Percentiles rank a stretch among this genome's conserved stretches.
Evolutionary conservation across 2,329 filamentous ascomycete genomes (phyloP).

Genomic region (Chrysoporthe cubensis): DNA sequence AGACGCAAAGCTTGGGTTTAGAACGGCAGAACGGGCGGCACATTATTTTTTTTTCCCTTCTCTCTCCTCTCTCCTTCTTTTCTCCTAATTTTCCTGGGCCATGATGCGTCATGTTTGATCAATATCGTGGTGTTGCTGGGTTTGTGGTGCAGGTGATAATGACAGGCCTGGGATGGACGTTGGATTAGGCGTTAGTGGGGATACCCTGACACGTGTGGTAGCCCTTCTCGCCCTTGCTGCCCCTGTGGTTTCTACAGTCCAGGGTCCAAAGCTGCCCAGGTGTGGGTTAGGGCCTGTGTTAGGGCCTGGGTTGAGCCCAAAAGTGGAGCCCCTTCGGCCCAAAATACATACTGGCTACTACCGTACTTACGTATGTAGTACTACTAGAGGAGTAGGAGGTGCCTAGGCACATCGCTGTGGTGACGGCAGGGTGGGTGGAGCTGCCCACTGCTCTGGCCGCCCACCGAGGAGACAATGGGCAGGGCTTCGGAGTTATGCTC

Average conservation of each 20-base stretch:
- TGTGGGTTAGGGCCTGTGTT: background rate
- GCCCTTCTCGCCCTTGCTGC: background rate
- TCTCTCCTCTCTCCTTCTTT: background rate
- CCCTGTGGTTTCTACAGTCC: background rate
- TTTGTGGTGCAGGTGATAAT: background rate
- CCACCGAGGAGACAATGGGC: background rate
- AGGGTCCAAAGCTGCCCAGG: constrained; percentile 2
- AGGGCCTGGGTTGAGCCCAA: background rate
- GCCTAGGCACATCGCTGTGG: background rate
- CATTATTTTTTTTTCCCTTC: background rate
- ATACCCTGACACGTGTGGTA: constrained; percentile 3
- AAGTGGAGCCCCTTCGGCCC: background rate
- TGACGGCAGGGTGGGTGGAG: background rate
- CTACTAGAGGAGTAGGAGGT: background rate
- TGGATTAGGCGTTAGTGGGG: background rate
- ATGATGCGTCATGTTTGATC: background rate
- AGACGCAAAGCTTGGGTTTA: no score
- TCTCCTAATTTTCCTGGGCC: background rate
- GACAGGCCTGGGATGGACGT: background rate
- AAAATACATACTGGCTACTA: background rate
- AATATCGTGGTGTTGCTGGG: background rate
- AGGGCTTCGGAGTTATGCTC: constrained; percentile 5
- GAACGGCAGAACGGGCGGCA: no score
- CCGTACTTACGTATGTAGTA: no score
- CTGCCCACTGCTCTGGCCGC: background rate